These are phyloP conservation scores for Reutealis trisperma DNA, from an alignment of 345 rosid genomes.

Conservation along the genomic window DNA sequence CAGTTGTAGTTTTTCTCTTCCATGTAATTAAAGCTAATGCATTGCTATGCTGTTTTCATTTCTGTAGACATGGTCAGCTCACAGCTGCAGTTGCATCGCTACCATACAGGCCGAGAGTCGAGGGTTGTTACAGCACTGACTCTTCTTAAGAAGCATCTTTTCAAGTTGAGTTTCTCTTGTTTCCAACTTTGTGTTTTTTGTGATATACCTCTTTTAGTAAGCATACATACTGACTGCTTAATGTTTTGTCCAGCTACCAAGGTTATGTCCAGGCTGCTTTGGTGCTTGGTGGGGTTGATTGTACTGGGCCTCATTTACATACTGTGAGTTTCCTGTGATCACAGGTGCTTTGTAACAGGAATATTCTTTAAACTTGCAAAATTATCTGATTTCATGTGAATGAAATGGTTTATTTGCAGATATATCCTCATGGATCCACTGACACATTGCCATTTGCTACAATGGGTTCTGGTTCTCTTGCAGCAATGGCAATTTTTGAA, in stretches of 20 bases:
- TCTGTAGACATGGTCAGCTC: conserved; percentile 79
- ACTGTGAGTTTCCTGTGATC: conserved; percentile 49
- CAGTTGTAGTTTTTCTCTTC: neutral
- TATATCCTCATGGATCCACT: conserved; percentile 85
- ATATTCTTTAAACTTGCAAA: neutral
- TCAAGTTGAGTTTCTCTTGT: conserved; percentile 46
- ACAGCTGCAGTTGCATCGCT: conserved; percentile 75
- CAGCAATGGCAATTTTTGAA: conserved; percentile 83
- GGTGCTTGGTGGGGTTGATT: conserved; percentile 91
- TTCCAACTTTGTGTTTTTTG: neutral
- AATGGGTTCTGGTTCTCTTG: conserved; percentile 92
- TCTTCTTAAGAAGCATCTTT: conserved; percentile 79
- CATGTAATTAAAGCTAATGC: neutral
- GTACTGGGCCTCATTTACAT: conserved; percentile 80
- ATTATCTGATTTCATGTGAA: conserved; percentile 13
- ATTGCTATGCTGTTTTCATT: conserved; percentile 5
- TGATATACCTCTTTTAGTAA: conserved; percentile 5
- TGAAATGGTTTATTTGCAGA: conserved; percentile 42
- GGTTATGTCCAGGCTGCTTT: conserved; percentile 78
- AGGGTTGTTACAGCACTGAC: conserved; percentile 80
- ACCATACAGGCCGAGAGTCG: conserved; percentile 76
- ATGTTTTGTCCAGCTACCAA: conserved; percentile 56
- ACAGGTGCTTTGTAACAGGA: neutral
- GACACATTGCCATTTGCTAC: conserved; percentile 87
- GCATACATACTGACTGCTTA: conserved; percentile 23